Evolutionary conservation across 2,329 filamentous ascomycete genomes (phyloP).

Genomic region (Onygena corvina): DNA sequence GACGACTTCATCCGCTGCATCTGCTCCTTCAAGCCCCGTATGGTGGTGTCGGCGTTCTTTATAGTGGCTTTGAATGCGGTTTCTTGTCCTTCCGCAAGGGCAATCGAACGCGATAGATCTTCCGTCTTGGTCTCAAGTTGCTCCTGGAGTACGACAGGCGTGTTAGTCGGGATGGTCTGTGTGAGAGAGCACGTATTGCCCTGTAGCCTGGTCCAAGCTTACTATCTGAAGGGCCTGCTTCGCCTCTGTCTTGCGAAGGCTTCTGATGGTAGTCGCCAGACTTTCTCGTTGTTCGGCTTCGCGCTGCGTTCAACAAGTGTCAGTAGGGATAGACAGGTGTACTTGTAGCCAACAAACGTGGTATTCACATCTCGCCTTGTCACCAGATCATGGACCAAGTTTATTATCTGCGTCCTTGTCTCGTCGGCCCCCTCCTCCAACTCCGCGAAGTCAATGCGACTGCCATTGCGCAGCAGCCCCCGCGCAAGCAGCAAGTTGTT

Average conservation of each 20-base stretch:
- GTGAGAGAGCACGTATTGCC: neutral
- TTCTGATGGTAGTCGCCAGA: slow-evolving; percentile 64
- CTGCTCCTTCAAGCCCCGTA: slow-evolving; percentile 72
- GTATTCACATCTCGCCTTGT: slow-evolving; percentile 68
- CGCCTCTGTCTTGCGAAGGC: slow-evolving; percentile 60
- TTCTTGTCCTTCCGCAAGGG: slow-evolving; percentile 56
- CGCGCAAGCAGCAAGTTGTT: slow-evolving; percentile 55
- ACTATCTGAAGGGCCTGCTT: slow-evolving; percentile 60
- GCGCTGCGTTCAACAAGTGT: slow-evolving; percentile 43
- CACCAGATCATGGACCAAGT: slow-evolving; percentile 86
- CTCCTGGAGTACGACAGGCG: slow-evolving; percentile 27
- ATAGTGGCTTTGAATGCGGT: slow-evolving; percentile 57
- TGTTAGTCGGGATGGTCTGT: neutral
- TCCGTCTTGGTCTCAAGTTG: slow-evolving; percentile 43
- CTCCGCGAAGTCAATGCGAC: slow-evolving; percentile 63
- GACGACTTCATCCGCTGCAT: slow-evolving; percentile 64
- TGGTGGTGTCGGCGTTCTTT: slow-evolving; percentile 59
- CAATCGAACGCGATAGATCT: slow-evolving; percentile 46
- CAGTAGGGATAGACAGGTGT: slow-evolving; percentile 1
- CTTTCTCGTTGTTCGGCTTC: slow-evolving; percentile 82
- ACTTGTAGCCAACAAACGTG: slow-evolving; percentile 35
- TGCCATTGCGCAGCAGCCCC: slow-evolving; percentile 48
- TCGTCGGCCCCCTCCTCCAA: slow-evolving; percentile 51
- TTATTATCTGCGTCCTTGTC: slow-evolving; percentile 78
- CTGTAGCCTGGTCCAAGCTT: slow-evolving; percentile 22